Percentiles rank a stretch among this genome's conserved stretches.
Evolutionary conservation across 2,329 filamentous ascomycete species (phyloP).

Genomic region (Chaetomium olivaceum): DNA sequence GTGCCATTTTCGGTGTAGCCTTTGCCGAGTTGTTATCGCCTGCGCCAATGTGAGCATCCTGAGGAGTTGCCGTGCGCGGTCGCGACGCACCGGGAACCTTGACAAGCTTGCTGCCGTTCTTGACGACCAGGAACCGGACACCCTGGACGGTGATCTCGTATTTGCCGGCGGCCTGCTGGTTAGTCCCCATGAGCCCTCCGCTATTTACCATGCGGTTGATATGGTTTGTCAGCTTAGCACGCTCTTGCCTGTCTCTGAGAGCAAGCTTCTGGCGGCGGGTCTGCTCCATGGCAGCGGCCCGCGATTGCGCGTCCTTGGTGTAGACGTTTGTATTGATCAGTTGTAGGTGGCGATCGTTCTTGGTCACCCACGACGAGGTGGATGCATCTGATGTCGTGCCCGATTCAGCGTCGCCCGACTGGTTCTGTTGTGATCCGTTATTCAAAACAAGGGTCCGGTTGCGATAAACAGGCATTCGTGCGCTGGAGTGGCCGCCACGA

Average conservation of each 20-base stretch:
- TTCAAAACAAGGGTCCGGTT: slow-evolving; percentile 67
- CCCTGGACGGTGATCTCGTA: slow-evolving; percentile 70
- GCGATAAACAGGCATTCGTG: slow-evolving; percentile 45
- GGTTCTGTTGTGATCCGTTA: slow-evolving; percentile 36
- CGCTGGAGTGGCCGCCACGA: slow-evolving; percentile 39
- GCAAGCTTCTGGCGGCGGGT: slow-evolving; percentile 60
- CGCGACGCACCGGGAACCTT: slow-evolving; percentile 65
- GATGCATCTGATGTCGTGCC: slow-evolving; percentile 41
- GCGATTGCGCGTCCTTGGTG: slow-evolving; percentile 69
- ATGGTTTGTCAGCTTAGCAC: slow-evolving; percentile 55
- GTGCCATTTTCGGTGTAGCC: slow-evolving; percentile 71
- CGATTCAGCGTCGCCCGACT: slow-evolving; percentile 32
- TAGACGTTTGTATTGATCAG: slow-evolving; percentile 80
- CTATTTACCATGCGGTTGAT: slow-evolving; percentile 41
- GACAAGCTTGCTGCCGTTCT: slow-evolving; percentile 80
- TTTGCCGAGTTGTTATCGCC: slow-evolving; percentile 61
- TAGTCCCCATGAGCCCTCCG: slow-evolving; percentile 33
- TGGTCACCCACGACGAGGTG: slow-evolving; percentile 64
- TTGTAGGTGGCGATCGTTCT: slow-evolving; percentile 75
- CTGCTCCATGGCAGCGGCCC: slow-evolving; percentile 70
- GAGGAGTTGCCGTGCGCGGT: slow-evolving; percentile 33
- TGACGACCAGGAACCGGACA: slow-evolving; percentile 70
- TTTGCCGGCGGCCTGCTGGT: slow-evolving; percentile 39
- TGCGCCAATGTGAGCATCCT: slow-evolving; percentile 39
- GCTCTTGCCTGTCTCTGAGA: slow-evolving; percentile 58